Evolutionary conservation across 495 filamentous ascomycete species (phyloP), one percentile per base, ranked within the genome.

Genomic region (Ascodesmis nigricans): DNA sequence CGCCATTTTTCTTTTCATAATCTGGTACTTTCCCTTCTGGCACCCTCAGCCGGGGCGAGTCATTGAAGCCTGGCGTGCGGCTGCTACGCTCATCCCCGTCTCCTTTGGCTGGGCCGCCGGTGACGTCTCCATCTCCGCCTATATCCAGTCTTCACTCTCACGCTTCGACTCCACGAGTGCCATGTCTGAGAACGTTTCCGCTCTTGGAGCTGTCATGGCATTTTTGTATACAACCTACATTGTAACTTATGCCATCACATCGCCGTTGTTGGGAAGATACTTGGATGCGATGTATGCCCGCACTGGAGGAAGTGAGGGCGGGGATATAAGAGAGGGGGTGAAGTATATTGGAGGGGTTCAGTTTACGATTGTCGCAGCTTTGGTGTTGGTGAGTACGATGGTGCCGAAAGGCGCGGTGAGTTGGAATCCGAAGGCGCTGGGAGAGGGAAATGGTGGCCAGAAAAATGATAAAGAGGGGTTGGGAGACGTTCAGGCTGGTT

Each of bases 61-160:
- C 35, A 34, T 36, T 1, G 47, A 55, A 36, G 59, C 57, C 5
- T 61, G 56, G 57, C 38, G 53, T 9, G 53, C 55, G 5, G 59
- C 59, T 2, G 58, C 51, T 2, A 55, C 51, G 0, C 61, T 61
- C 33, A 36, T 56, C 22, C 59, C 58, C 3, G 54, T 62, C 18
- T 58, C 57, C 6, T 61, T 60, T 25, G 59, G 58, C 5, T 61
- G 59, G 59, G 59, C 58, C 2, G 57, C 57, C 6, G 59, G 58
- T 2, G 58, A 63, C 37, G 57, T 61, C 5, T 58, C 55, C 2
- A 45, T 61, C 1, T 55, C 55, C 0, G 58, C 59, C 0, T 60
- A 61, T 31, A 58, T 59, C 32, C 59, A 63, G 44, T 56, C 57
- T 6, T 46, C 49, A 14, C 48, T 63, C 5, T 39, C 55, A 1